These are phyloP conservation scores for Ophiocordyceps camponoti-saundersi DNA, from an alignment of 2,329 filamentous ascomycete species.

Conservation along the genomic window DNA sequence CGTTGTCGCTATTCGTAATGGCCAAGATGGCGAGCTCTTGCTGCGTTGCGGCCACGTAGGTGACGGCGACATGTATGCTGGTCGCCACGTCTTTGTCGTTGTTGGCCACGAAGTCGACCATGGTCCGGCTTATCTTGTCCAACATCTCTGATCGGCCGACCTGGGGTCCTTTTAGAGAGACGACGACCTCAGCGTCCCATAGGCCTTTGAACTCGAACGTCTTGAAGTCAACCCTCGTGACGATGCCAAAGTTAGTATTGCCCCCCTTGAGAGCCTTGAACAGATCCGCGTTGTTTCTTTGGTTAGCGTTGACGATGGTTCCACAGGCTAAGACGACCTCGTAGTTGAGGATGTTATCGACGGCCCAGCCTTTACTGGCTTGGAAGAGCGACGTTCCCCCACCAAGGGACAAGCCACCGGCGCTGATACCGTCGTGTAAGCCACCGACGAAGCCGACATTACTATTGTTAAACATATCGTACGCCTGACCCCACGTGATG, in stretches of 20 bases:
- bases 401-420: constrained; percentile 7
- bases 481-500: constrained; percentile 7
- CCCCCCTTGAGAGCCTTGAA: constrained; percentile 31
- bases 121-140: not conserved
- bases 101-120: not conserved
- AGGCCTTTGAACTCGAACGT: constrained; percentile 8
- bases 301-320: constrained; percentile 20
- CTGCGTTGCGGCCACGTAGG: not conserved
- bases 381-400: constrained; percentile 3
- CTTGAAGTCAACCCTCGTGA: constrained; percentile 8
- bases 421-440: constrained; percentile 4
- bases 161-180: not conserved
- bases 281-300: constrained; percentile 19
- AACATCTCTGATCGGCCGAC: not conserved
- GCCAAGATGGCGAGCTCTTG: not conserved
- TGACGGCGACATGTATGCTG: not conserved
- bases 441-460: not conserved
- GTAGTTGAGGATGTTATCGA: constrained; percentile 23
- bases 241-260: constrained; percentile 27
- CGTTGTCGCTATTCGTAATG: not conserved
- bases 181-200: not conserved
- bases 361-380: constrained; percentile 17
- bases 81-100: not conserved
- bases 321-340: constrained; percentile 28
- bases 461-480: not conserved